Evolutionary conservation across 2,329 filamentous ascomycete genomes (phyloP).

Genomic region (Pezicula radicicola): DNA sequence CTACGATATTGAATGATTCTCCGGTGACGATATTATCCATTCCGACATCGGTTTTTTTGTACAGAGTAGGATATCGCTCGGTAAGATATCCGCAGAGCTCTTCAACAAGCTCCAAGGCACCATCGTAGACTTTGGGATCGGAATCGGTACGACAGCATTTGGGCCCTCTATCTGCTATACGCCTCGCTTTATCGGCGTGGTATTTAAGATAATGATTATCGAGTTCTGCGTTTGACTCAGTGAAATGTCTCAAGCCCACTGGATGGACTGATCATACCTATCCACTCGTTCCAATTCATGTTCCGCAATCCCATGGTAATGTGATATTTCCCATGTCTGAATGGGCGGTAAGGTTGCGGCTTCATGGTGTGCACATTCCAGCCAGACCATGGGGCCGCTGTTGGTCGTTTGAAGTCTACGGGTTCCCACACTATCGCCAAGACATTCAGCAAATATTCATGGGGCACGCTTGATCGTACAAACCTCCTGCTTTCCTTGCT

Average conservation of each 20-base stretch:
- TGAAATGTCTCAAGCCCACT: neutral
- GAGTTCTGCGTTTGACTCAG: conserved; percentile 50
- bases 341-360: conserved; percentile 29
- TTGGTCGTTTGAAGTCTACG: conserved; percentile 27
- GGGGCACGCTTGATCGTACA: neutral
- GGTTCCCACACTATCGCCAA: conserved; percentile 25
- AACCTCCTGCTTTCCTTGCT: conserved; percentile 27
- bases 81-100: conserved; percentile 71
- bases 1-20: conserved; percentile 67
- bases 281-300: conserved; percentile 32
- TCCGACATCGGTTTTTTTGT: conserved; percentile 57
- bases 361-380: conserved; percentile 29
- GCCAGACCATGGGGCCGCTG: conserved; percentile 20
- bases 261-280: conserved; percentile 18
- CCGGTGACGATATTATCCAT: conserved; percentile 69
- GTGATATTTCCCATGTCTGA: conserved; percentile 28
- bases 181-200: conserved; percentile 66
- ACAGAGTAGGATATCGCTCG: conserved; percentile 71
- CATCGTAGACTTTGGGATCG: conserved; percentile 66
- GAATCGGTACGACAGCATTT: conserved; percentile 62
- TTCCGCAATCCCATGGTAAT: conserved; percentile 31
- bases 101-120: conserved; percentile 72
- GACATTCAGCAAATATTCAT: conserved; percentile 7
- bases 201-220: conserved; percentile 75
- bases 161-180: conserved; percentile 62